phyloP scores from a whole-genome alignment of 2,329 filamentous ascomycete species.

The Ascochyta lentis region DNA sequence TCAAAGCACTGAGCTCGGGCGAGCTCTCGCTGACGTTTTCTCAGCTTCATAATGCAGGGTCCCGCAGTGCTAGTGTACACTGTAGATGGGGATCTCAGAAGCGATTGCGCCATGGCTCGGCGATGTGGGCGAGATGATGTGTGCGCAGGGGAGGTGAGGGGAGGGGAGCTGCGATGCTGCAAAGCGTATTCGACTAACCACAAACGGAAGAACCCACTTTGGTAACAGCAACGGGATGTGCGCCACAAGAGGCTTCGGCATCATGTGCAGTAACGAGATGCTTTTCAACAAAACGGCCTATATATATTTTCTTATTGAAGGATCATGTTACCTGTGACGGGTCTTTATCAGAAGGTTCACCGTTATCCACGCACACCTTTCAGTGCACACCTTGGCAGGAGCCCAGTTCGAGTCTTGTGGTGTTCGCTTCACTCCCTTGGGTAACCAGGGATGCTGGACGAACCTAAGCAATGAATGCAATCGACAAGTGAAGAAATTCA shows the following conservation, averaged over 20 bases:
- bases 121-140: neutral
- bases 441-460: slow-evolving; percentile 52
- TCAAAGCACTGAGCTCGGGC: neutral
- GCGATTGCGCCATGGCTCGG: slow-evolving; percentile 12
- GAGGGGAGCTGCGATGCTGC: neutral
- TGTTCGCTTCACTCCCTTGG: slow-evolving; percentile 49
- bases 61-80: slow-evolving; percentile 1
- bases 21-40: neutral
- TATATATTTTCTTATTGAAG: slow-evolving; percentile 11
- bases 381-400: slow-evolving; percentile 43
- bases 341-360: slow-evolving; percentile 45
- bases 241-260: neutral
- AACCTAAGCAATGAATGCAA: slow-evolving; percentile 53
- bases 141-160: neutral
- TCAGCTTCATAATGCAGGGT: slow-evolving; percentile 2
- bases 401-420: slow-evolving; percentile 53
- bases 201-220: neutral
- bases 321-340: slow-evolving; percentile 42
- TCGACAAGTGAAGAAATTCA: slow-evolving; percentile 53
- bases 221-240: neutral
- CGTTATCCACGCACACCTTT: slow-evolving; percentile 42
- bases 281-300: neutral
- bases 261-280: no score
- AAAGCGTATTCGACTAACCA: neutral
- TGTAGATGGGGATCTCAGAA: neutral